Evolutionary conservation across 306 rosid species (phyloP).

Genomic region (Ziziphus jujuba): DNA sequence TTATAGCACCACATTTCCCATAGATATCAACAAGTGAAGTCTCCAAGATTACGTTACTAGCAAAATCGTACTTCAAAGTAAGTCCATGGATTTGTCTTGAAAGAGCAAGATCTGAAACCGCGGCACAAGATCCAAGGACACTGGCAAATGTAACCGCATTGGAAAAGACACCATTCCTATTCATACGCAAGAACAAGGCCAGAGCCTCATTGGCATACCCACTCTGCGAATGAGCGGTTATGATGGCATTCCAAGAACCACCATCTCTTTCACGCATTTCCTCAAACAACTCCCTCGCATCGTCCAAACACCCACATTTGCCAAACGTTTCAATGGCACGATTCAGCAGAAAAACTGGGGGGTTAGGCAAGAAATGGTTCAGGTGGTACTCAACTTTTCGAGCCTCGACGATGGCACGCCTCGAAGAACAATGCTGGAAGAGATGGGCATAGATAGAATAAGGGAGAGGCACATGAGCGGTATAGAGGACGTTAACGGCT

Average conservation of each 20-base stretch:
- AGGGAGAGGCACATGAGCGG: conserved; percentile 41
- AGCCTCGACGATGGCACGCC: conserved; percentile 41
- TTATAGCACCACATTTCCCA: conserved; percentile 54
- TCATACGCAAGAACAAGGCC: conserved; percentile 40
- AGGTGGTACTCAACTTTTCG: conserved; percentile 67
- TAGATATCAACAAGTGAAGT: conserved; percentile 75
- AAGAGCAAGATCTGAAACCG: conserved; percentile 32
- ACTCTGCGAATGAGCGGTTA: conserved; percentile 44
- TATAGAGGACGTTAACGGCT: conserved; percentile 53
- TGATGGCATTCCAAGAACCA: conserved; percentile 70
- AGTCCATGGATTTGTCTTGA: conserved; percentile 57
- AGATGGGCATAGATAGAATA: conserved; percentile 53
- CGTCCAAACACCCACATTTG: conserved; percentile 55
- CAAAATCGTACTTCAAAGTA: conserved; percentile 47
- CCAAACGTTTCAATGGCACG: conserved; percentile 65
- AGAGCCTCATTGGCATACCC: conserved; percentile 37
- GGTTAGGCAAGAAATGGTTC: conserved; percentile 45
- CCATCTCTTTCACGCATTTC: conserved; percentile 76
- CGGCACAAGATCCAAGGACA: conserved; percentile 57
- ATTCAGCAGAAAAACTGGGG: conserved; percentile 61
- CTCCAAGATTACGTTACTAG: conserved; percentile 50
- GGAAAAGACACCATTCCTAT: conserved; percentile 33
- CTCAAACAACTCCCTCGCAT: conserved; percentile 64
- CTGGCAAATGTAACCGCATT: conserved; percentile 53
- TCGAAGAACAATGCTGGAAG: conserved; percentile 56